Evolutionary conservation across 2,329 filamentous ascomycete species (phyloP).

Genomic region (Cryphonectria radicalis): DNA sequence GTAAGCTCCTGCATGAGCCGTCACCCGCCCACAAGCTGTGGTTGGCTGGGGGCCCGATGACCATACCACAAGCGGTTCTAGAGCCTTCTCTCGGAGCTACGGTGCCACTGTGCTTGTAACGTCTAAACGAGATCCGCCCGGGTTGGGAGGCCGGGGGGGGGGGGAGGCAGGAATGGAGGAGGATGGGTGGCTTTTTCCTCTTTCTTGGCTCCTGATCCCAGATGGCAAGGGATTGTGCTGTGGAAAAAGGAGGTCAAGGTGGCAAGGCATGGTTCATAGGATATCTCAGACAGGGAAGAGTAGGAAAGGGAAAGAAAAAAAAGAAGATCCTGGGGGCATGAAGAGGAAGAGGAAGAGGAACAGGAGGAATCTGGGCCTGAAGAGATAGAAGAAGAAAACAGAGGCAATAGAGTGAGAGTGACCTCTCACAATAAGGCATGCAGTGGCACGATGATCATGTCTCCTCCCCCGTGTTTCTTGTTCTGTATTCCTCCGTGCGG

Average conservation of each 20-base stretch:
- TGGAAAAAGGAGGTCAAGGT: not conserved
- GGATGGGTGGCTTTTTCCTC: not conserved
- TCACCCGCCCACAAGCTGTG: not conserved
- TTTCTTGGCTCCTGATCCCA: not conserved
- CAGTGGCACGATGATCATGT: not conserved
- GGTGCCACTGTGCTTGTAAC: not conserved
- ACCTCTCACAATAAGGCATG: not conserved
- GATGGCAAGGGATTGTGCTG: not conserved
- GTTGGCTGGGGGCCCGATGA: not conserved
- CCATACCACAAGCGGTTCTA: not conserved
- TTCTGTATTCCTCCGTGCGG: not conserved
- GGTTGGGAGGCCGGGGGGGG: not conserved
- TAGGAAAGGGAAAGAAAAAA: no score
- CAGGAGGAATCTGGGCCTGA: not conserved
- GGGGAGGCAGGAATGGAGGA: not conserved
- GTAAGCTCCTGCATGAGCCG: slow-evolving; percentile 1
- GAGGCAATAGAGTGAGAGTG: not conserved
- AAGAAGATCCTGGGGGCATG: not conserved
- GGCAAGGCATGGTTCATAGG: not conserved
- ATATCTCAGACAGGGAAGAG: not conserved
- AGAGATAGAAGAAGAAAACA: not conserved
- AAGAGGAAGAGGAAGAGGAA: not conserved
- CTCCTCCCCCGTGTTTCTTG: not conserved
- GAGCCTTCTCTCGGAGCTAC: not conserved
- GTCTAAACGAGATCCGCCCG: slow-evolving; percentile 7